phyloP scores from a whole-genome alignment of 2,329 filamentous ascomycete genomes.

The Fusarium sp. region DNA sequence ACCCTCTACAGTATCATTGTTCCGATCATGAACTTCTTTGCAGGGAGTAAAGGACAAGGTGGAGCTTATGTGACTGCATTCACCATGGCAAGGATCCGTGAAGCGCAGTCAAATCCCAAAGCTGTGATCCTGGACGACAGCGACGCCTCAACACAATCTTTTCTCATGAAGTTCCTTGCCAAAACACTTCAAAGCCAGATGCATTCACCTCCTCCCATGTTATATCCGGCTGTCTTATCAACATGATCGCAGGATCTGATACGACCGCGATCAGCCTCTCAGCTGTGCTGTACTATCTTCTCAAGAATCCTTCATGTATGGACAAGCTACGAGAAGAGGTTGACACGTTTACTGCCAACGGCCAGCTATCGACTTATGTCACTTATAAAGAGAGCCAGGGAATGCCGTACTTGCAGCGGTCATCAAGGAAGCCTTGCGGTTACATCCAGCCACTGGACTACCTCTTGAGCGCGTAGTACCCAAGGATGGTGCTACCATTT shows the following conservation, averaged over 20 bases:
- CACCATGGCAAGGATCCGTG: not conserved
- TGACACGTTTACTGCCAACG: not conserved
- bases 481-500: not conserved
- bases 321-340: not conserved
- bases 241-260: not conserved
- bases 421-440: slow-evolving; percentile 32
- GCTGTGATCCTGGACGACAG: not conserved
- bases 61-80: slow-evolving; percentile 26
- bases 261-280: not conserved
- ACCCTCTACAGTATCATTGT: slow-evolving; percentile 24
- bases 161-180: not conserved
- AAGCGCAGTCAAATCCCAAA: not conserved
- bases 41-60: slow-evolving; percentile 27
- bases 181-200: not conserved
- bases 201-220: not conserved
- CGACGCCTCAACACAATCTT: not conserved
- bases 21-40: slow-evolving; percentile 32
- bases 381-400: not conserved
- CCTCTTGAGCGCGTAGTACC: slow-evolving; percentile 9
- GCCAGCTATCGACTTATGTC: not conserved
- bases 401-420: slow-evolving; percentile 23
- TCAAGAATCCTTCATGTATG: not conserved
- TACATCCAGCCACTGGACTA: slow-evolving; percentile 27
- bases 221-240: not conserved
- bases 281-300: not conserved